Evolutionary conservation across 176 grass and related monocot species (phyloP), one percentile per base, ranked within the genome.

Genomic region (Musa schizocarpa): DNA sequence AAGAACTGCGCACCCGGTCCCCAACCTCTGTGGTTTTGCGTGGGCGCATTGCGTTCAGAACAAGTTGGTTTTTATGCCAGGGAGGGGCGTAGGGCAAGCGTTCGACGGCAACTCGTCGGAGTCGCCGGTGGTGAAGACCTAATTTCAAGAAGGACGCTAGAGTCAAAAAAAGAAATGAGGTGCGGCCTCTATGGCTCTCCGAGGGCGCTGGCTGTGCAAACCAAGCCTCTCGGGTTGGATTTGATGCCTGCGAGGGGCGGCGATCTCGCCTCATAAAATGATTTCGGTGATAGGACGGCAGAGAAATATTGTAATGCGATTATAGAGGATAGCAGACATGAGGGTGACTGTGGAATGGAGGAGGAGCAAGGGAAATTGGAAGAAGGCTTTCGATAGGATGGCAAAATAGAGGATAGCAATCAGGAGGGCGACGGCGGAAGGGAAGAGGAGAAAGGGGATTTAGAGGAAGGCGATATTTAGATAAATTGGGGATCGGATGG

Each of bases 161-260:
- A 34, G 26, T 34, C 3, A 34, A 34, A 34, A 0, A 34, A 34
- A 34, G 29, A 34, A 34, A 34, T 34, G 29, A 3, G 3, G 0
- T 34, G 29, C 29, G 63, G 82, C 27, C 84, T 99, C 59, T 88
- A 89, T 71, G 91, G 81, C 76, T 94, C 89, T 22, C 90, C 90
- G 2, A 91, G 95, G 95, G 80, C 86, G 56, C 95, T 89, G 82
- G 90, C 95, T 20, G 95, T 99, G 76, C 90, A 91, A 81, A 94
- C 93, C 50, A 99, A 94, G 78, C 95, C 88, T 19, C 75, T 99
- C 2, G 86, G 87, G 10, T 74, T 85, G 69, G 54, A 72, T 59
- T 63, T 80, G 78, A 72, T 49, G 55, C 68, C 68, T 43, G 12
- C 53, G 34, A 25, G 54, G 1, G 71, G 19, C 11, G 26, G n/a